A percentile compares a stretch with the other conserved stretches of the same genome.
These are phyloP conservation scores for Aurantiochytrium sp. DNA, from an alignment of 108 stramenopile genomes.

Conservation along the genomic window DNA sequence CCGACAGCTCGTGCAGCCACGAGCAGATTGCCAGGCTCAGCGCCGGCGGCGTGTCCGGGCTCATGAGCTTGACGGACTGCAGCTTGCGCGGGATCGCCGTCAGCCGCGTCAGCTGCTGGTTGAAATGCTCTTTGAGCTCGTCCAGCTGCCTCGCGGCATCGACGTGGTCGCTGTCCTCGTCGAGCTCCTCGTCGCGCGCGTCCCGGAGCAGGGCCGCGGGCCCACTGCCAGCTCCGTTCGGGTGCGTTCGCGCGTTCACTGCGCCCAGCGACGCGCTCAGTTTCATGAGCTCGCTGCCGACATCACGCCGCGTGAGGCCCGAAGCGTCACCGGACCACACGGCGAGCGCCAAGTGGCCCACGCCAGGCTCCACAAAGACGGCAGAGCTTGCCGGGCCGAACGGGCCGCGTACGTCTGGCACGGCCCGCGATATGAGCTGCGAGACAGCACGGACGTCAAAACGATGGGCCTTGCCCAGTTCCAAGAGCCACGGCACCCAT, in stretches of 20 bases:
- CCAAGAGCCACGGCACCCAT: not conserved
- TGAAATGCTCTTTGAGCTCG: not conserved
- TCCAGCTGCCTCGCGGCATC: not conserved
- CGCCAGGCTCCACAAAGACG: not conserved
- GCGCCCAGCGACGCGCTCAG: not conserved
- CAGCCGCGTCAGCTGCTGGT: not conserved
- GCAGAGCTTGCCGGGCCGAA: not conserved
- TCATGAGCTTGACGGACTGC: not conserved
- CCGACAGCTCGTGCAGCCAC: slow-evolving; percentile 12
- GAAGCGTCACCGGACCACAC: not conserved
- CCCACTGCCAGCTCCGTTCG: not conserved
- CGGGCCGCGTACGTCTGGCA: not conserved
- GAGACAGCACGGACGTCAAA: not conserved
- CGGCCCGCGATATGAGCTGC: not conserved
- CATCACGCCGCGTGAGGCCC: not conserved
- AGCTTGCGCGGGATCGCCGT: not conserved
- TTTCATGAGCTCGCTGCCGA: not conserved
- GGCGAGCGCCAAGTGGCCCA: not conserved
- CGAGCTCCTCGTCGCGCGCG: not conserved
- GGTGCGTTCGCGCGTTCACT: not conserved
- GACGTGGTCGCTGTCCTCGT: not conserved
- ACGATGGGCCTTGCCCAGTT: not conserved
- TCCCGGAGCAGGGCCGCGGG: not conserved
- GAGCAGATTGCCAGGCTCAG: slow-evolving; percentile 3
- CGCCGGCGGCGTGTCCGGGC: not conserved